Evolutionary conservation across 139 green algal genomes (phyloP), one percentile per base, ranked within the genome.

Genomic region (Coelastrella sp.): DNA sequence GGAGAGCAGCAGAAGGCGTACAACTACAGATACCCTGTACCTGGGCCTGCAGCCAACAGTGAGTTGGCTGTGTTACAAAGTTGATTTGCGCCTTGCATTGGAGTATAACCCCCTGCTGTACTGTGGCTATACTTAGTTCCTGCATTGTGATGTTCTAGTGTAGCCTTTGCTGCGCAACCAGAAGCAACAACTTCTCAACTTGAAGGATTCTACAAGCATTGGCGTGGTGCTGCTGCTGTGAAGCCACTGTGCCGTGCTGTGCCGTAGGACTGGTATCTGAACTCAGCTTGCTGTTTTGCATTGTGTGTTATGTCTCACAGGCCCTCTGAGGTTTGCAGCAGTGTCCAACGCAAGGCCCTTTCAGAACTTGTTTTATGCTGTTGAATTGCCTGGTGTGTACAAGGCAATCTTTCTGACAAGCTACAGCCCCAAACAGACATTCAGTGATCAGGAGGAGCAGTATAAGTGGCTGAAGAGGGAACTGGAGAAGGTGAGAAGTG

Each of bases 401-500:
- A 73, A 50, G 40, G 37, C 23, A 35, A 86, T 78, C 34, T 41
- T 67, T 30, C 67, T 79, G 25, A 78, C 64, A 21, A 78, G 64
- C 51, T 71, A 86, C 34, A 41, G 30, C 32, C 45, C 57, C 9
- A 35, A 30, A 9, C 64, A 48, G 32, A 85, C 88, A 30, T 91
- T 87, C 57, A 59, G 43, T 19, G 43, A 19, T 6, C 32, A 60
- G n/a, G 92, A 89, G 25, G 40, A 83, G 59, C 92, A 96, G 63
- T 91, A 91, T 75, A 81, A 76, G 9, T 98, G 94, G 94, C 89
- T 98, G 34, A 9, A 91, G 78, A 37, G 71, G 0, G 94, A 98
- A 85, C 89, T 98, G 30, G 85, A 81, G 2, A 40, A 60, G 9
- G 88, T 98, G 37, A 51, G 74, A 2, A 35, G 8, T 21, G 27